Evolutionary conservation across 768 basidiomycete genomes (phyloP), one percentile per base, ranked within the genome.

Genomic region (Suillus paluster): DNA sequence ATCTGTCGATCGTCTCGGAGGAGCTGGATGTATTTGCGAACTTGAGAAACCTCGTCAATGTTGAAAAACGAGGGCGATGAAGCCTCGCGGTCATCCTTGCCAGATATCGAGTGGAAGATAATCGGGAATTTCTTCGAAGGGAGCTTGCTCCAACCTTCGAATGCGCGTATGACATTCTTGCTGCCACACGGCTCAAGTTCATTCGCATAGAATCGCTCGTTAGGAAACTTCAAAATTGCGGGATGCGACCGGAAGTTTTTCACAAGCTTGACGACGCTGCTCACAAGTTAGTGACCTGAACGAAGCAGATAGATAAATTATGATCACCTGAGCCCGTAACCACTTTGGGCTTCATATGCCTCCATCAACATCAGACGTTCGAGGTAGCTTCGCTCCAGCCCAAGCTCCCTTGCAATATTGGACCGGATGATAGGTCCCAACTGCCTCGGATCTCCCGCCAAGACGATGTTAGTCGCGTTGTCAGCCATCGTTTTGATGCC

Each of bases 41-140:
- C 84, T 50, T 83, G 81, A 0, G 81, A 68, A 0, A 78, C 79
- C 65, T 90, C 88, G 33, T 85, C 80, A 41, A 85, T 80, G 61
- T 91, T 91, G 78, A 90, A 90, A 71, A 88, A 90, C 0, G 87
- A 90, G 1, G 88, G 89, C 0, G 88, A 89, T 0, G 82, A 80
- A 3, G 83, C 81, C 67, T 91, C 88, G n/a, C 87, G 81, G 27
- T 83, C 81, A 66, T 91, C 88, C 65, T 83, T 83, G 19, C 89
- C 89, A 17, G 75, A 66, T 14, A 89, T 75, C 3, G 82, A 79
- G 68, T 89, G 85, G 72, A 90, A 88, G 1, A 90, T 72, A 45
- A 90, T 73, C 0, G 89, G 88, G 71, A 88, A 89, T 62, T 34
- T 57, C 46, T 34, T 63, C 38, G 53, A 64, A 50, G 52, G 81